These are phyloP conservation scores for Flaveria brownii DNA, from an alignment of 129 eudicot genomes.

Conservation along the genomic window DNA sequence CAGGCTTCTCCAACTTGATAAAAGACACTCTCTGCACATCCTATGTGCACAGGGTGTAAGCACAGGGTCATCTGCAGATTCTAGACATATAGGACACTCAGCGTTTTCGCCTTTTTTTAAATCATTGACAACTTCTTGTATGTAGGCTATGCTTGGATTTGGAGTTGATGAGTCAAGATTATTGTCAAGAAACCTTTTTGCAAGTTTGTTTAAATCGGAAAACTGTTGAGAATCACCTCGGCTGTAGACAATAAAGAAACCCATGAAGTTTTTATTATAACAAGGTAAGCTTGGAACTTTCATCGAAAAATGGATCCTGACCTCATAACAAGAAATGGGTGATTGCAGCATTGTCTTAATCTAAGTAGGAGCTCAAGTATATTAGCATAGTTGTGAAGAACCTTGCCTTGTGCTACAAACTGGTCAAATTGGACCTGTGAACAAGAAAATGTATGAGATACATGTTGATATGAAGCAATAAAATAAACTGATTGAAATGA, in stretches of 20 bases:
- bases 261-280: neutral
- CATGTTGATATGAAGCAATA: neutral
- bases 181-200: slow-evolving; percentile 52
- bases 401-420: slow-evolving; percentile 91
- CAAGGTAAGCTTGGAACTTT: neutral
- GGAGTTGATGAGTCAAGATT: slow-evolving; percentile 41
- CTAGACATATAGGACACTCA: slow-evolving; percentile 90
- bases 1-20: slow-evolving; percentile 72
- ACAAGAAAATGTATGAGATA: slow-evolving; percentile 5
- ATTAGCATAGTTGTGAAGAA: slow-evolving; percentile 87
- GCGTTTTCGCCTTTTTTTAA: slow-evolving; percentile 57
- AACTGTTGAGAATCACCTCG: slow-evolving; percentile 62
- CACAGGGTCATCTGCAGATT: slow-evolving; percentile 86
- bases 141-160: slow-evolving; percentile 66
- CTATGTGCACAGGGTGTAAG: slow-evolving; percentile 85
- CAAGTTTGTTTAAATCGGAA: slow-evolving; percentile 65
- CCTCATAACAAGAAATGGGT: slow-evolving; percentile 93
- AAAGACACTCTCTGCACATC: slow-evolving; percentile 88
- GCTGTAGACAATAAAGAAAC: slow-evolving; percentile 32
- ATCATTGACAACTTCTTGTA: slow-evolving; percentile 77
- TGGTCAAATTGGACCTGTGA: slow-evolving; percentile 82
- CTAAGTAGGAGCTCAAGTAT: slow-evolving; percentile 84
- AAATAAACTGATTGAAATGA: neutral
- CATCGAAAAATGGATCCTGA: neutral
- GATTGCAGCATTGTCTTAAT: slow-evolving; percentile 89